Evolutionary conservation across 2,329 filamentous ascomycete genomes (phyloP).

Genomic region (Trichothecium roseum): DNA sequence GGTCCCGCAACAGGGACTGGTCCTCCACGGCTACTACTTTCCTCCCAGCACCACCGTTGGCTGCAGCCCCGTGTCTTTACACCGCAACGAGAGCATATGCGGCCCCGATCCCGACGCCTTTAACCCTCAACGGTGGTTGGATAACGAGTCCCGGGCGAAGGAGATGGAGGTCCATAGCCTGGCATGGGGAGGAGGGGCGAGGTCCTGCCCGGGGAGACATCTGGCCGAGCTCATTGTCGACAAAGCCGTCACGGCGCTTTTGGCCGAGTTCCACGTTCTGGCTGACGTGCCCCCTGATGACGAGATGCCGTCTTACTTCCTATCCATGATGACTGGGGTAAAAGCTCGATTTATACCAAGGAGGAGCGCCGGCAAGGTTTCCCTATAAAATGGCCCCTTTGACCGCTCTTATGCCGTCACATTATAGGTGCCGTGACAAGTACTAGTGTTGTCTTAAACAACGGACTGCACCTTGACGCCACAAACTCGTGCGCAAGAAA

Average conservation of each 20-base stretch:
- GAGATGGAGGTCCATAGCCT: slow-evolving; percentile 38
- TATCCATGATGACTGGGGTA: slow-evolving; percentile 40
- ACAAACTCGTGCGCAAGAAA: too few species aligned
- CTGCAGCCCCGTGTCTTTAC: slow-evolving; percentile 39
- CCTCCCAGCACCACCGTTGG: slow-evolving; percentile 37
- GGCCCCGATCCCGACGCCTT: slow-evolving; percentile 33
- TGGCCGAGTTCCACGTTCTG: slow-evolving; percentile 33
- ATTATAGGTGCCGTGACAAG: too few species aligned
- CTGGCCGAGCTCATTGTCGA: slow-evolving; percentile 39
- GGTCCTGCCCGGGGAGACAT: slow-evolving; percentile 39
- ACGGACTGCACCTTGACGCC: too few species aligned
- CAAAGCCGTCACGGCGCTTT: slow-evolving; percentile 29
- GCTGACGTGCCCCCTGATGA: slow-evolving; percentile 23
- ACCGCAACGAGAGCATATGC: slow-evolving; percentile 38
- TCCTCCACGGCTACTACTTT: slow-evolving; percentile 27
- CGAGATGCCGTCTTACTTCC: slow-evolving; percentile 34
- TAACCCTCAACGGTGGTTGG: slow-evolving; percentile 37
- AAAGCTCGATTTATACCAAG: slow-evolving; percentile 26
- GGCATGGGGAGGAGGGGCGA: slow-evolving; percentile 40
- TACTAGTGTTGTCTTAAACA: too few species aligned
- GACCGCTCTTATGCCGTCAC: too few species aligned
- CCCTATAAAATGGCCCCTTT: neutral
- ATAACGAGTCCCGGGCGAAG: slow-evolving; percentile 14
- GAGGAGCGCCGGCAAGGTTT: neutral
- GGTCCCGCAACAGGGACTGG: slow-evolving; percentile 25